Evolutionary conservation across 164 flowering plant genomes (phyloP), one percentile per base, ranked within the genome.

Genomic region (Platanus orientalis): DNA sequence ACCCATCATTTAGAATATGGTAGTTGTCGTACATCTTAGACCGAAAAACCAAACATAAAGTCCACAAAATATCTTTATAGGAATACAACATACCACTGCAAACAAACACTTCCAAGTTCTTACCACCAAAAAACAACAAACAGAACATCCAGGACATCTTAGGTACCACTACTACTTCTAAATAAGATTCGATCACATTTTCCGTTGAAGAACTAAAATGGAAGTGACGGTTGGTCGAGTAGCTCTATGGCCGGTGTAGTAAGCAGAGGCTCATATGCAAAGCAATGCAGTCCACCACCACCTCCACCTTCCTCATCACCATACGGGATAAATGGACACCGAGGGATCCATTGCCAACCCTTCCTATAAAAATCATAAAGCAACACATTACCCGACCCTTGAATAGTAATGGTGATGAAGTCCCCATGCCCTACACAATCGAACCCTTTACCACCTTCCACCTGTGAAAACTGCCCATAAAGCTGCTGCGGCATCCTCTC

Each of bases 401-500:
- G 48, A 6, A 86, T 69, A 64, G 84, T 68, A 1, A 90, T 61
- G 32, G 69, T 72, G 0, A 93, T 67, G 47, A 78, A 88, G 72
- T 87, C 90, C 2, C 96, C 96, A 52, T 83, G 76, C 1, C 92
- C 96, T 0, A 89, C 85, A 50, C 92, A 87, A 4, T 83, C 80
- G 42, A 93, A 93, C 54, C 98, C 98, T 5, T 59, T 52, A 0
- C 84, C 84, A 0, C 70, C 75, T 60, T 90, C 98, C 10, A 63
- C 70, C 36, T 79, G 89, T 10, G 69, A 77, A 48, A 93, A 85
- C 64, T 86, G 86, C 11, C 44, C 28, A 66, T 89, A 89, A 6
- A 90, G 75, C 28, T 81, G 86, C 70, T 80, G 87, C 16, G 98
- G 97, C 98, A 93, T 93, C 49, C 92, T 78, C 64, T 89, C 97